Evolutionary conservation across 1,139 yeast species (phyloP).

Genomic region (Kazachstania sp.): DNA sequence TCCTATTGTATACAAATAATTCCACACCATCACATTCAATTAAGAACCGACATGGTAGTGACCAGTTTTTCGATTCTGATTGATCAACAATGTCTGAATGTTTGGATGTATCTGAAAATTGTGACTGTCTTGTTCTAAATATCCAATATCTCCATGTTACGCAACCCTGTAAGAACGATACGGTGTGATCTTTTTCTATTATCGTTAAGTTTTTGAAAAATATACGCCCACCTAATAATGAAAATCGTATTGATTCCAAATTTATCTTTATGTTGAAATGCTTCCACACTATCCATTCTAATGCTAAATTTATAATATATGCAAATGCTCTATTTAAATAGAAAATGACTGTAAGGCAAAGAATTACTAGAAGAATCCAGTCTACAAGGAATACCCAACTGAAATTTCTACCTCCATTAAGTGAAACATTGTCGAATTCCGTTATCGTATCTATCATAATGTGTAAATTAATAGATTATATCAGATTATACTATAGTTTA

Average conservation of each 20-base stretch:
- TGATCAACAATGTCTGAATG: constrained; percentile 24
- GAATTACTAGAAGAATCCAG: constrained; percentile 63
- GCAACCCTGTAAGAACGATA: constrained; percentile 60
- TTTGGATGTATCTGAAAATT: constrained; percentile 29
- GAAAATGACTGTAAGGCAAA: constrained; percentile 59
- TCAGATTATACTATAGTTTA: too few species aligned
- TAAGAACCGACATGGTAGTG: constrained; percentile 52
- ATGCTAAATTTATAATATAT: constrained; percentile 41
- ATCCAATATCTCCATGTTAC: constrained; percentile 93
- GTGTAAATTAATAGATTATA: not conserved
- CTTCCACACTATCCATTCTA: constrained; percentile 60
- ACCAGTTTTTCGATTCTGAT: constrained; percentile 35
- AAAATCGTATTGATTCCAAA: constrained; percentile 64
- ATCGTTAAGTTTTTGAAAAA: constrained; percentile 68
- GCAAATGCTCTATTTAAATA: constrained; percentile 72
- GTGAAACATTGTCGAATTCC: constrained; percentile 18
- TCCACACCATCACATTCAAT: constrained; percentile 70
- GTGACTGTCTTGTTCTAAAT: constrained; percentile 42
- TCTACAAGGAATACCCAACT: constrained; percentile 80
- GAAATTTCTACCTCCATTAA: constrained; percentile 34
- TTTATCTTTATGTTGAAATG: constrained; percentile 46
- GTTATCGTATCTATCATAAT: not conserved
- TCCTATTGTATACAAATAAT: constrained; percentile 69
- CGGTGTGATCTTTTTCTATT: constrained; percentile 60
- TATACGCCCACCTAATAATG: constrained; percentile 74